These are phyloP conservation scores for Amaranthus tricolor DNA, from an alignment of 179 eudicot genomes.

Conservation along the genomic window DNA sequence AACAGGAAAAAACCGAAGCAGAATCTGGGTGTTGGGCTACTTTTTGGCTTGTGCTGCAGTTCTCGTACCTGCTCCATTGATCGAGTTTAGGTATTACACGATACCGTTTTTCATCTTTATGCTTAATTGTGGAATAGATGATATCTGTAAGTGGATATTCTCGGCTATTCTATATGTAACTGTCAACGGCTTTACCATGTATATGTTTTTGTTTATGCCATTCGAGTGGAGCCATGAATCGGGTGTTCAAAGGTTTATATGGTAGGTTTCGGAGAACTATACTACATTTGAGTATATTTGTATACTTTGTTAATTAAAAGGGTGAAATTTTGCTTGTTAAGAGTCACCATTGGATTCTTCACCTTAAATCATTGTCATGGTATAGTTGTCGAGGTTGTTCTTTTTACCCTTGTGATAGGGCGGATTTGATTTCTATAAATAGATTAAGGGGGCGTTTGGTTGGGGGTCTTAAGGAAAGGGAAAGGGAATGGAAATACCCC, in stretches of 20 bases:
- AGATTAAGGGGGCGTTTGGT: too few relatives aligned
- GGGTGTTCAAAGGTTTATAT: conserved; percentile 83
- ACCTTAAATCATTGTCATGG: not conserved
- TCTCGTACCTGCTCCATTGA: conserved; percentile 76
- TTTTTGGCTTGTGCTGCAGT: conserved; percentile 64
- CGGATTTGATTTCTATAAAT: too few relatives aligned
- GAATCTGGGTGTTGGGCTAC: conserved; percentile 64
- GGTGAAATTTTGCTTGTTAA: not conserved
- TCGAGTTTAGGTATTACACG: conserved; percentile 91
- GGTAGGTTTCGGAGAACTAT: conserved; percentile 39
- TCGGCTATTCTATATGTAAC: conserved; percentile 44
- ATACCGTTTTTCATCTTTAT: conserved; percentile 36
- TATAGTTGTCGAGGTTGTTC: too few relatives aligned
- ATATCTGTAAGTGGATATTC: conserved; percentile 50
- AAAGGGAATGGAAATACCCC: too few relatives aligned
- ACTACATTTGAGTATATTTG: not conserved
- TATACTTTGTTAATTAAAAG: not conserved
- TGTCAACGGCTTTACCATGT: conserved; percentile 66
- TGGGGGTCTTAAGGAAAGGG: too few relatives aligned
- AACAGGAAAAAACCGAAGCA: conserved; percentile 57
- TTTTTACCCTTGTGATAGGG: too few relatives aligned
- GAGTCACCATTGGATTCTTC: conserved; percentile 6
- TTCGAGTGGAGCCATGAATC: conserved; percentile 80
- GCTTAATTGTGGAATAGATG: conserved; percentile 15
- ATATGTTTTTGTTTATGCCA: conserved; percentile 78